phyloP scores from a whole-genome alignment of 2,329 filamentous ascomycete species.

The Ophiocordyceps australis region DNA sequence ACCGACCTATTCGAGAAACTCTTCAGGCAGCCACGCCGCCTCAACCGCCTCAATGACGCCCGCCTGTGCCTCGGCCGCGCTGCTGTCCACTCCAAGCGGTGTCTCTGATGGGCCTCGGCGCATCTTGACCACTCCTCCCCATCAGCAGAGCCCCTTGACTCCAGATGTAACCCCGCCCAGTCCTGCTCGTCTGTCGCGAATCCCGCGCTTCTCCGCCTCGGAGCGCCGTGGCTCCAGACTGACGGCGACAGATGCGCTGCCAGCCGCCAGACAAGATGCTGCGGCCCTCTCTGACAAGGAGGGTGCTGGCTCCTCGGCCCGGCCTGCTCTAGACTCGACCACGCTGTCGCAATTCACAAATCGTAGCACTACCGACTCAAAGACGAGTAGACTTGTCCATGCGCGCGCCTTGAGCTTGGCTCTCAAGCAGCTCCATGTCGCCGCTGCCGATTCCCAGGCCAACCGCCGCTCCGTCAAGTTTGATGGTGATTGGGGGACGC shows the following conservation, averaged over 20 bases:
- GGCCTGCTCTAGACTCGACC: constrained; percentile 18
- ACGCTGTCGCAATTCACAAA: constrained; percentile 25
- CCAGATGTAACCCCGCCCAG: constrained; percentile 60
- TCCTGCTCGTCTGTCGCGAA: constrained; percentile 20
- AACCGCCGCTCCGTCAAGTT: constrained; percentile 36
- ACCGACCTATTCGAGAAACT: constrained; percentile 39
- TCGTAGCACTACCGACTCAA: constrained; percentile 14
- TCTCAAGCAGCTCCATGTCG: constrained; percentile 20
- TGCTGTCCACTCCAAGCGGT: constrained; percentile 22
- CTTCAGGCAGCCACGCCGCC: constrained; percentile 31
- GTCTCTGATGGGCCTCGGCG: constrained; percentile 18
- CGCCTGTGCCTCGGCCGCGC: no score
- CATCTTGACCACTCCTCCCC: constrained; percentile 40
- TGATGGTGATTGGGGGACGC: constrained; percentile 38
- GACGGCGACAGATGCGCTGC: constrained; percentile 40
- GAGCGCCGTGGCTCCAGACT: constrained; percentile 32
- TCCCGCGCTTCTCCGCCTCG: constrained; percentile 24
- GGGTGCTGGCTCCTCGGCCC: constrained; percentile 21
- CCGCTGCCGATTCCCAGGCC: constrained; percentile 21
- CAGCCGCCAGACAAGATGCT: constrained; percentile 52
- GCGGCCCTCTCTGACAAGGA: constrained; percentile 43
- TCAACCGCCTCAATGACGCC: no score
- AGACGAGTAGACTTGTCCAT: constrained; percentile 5
- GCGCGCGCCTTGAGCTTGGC: constrained; percentile 22
- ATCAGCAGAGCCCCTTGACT: constrained; percentile 51